Percentiles rank a stretch among this genome's conserved stretches.
phyloP scores from a whole-genome alignment of 768 basidiomycete species.

The Xerocomus spinulosus region DNA sequence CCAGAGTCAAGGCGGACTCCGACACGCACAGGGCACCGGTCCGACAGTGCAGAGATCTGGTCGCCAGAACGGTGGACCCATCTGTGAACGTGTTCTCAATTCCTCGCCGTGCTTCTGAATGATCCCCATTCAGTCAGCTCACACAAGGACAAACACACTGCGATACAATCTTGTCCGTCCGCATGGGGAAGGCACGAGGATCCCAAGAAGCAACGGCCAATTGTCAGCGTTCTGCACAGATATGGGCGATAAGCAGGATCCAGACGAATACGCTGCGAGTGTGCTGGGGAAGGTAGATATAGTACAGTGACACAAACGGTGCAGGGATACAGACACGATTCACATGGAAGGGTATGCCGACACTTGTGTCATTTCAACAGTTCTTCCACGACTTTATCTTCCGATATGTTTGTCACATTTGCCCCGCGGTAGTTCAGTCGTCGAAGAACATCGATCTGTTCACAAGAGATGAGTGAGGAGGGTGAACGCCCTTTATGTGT shows the following conservation, averaged over 20 bases:
- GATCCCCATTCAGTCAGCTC: slow-evolving; percentile 1
- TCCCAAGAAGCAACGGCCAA: slow-evolving; percentile 2
- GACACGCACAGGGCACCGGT: too few species aligned
- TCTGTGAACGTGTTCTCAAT: not conserved
- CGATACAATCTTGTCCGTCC: slow-evolving; percentile 6
- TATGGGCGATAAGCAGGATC: slow-evolving; percentile 12
- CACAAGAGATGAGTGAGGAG: not conserved
- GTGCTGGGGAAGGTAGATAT: slow-evolving; percentile 14
- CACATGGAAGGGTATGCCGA: slow-evolving; percentile 26
- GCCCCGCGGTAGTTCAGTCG: slow-evolving; percentile 83
- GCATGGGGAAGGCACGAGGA: slow-evolving; percentile 1
- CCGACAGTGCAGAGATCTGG: not conserved
- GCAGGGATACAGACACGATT: slow-evolving; percentile 23
- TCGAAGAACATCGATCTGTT: slow-evolving; percentile 81
- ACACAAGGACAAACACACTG: slow-evolving; percentile 5
- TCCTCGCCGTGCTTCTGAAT: not conserved
- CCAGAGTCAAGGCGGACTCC: not conserved
- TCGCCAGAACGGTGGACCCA: not conserved
- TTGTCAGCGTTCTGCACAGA: slow-evolving; percentile 6
- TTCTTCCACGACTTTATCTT: slow-evolving; percentile 84
- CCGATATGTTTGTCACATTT: slow-evolving; percentile 74
- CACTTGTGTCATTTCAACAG: slow-evolving; percentile 53
- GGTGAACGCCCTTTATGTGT: not conserved
- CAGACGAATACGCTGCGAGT: slow-evolving; percentile 13
- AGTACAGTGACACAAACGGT: slow-evolving; percentile 23